These are phyloP conservation scores for Diversispora epigaea DNA, from an alignment of 192 early-diverging fungal species.

Conservation along the genomic window DNA sequence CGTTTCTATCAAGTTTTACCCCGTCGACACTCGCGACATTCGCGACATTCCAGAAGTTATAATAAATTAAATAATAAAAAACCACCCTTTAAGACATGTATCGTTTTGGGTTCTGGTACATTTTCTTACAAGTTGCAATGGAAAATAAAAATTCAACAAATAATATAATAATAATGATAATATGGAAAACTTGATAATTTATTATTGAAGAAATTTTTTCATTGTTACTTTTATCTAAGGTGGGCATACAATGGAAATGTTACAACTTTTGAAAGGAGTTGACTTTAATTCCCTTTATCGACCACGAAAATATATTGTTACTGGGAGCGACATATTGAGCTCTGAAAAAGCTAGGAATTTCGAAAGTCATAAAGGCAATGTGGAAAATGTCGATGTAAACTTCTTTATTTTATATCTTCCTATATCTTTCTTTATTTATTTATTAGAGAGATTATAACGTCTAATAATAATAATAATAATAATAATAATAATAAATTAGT, in stretches of 20 bases:
- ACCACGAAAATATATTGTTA: conserved; percentile 73
- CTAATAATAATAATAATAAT: too few relatives aligned
- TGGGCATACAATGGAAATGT: conserved; percentile 94
- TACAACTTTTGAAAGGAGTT: conserved; percentile 64
- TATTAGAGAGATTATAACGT: too few relatives aligned
- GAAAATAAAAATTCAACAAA: too few relatives aligned
- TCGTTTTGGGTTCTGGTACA: conserved; percentile 39
- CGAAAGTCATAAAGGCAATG: conserved; percentile 38
- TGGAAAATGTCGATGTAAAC: conserved; percentile 25
- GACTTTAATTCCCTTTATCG: conserved; percentile 54
- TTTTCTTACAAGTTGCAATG: too few relatives aligned
- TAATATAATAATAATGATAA: neutral
- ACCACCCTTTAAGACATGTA: conserved; percentile 39
- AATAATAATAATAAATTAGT: too few relatives aligned
- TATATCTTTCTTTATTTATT: too few relatives aligned
- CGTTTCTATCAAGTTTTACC: neutral
- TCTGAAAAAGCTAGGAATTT: conserved; percentile 51
- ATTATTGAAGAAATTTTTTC: conserved; percentile 4
- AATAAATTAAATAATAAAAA: too few relatives aligned
- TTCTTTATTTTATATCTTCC: too few relatives aligned
- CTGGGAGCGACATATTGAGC: conserved; percentile 64
- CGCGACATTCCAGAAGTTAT: neutral
- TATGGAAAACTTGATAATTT: neutral
- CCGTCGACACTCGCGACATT: neutral
- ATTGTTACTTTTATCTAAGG: conserved; percentile 48